Base-by-base conservation (phyloP, 169 alveolate genomes). In the Cryptosporidium tyzzeri region DNA sequence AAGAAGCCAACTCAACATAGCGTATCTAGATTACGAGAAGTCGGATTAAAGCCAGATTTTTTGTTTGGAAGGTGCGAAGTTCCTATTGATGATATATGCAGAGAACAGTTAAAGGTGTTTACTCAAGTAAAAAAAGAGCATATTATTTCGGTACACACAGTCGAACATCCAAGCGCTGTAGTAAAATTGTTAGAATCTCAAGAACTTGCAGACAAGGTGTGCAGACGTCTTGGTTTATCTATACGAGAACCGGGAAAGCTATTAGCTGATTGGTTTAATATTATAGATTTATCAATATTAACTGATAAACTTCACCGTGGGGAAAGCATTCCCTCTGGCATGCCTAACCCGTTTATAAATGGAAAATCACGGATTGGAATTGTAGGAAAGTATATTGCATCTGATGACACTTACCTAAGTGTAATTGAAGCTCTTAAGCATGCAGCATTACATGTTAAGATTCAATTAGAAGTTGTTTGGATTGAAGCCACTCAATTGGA, bases 1-100 rank as follows among this genome's bases (percentile, higher is more conserved):
- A 97, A 96, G 35, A 91, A 92, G 84, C 99, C 99, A 45, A 95
- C 98, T 23, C 98, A 98, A 84, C 98, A 98, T 93, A 96, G 98
- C 29, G 97, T 96, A 33, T 94, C 96, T 93, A 85, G 93, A 65
- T 84, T 95, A 59, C 91, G 93, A 53, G 96, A 91, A 53, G 92
- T 94, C 21, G 97, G 97, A 18, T 65, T 95, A 41, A 92, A 91
- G 39, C 96, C 97, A 9, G 97, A 94, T 71, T 94, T 96, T 91
- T 92, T 96, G 50, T 85, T 48, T 69, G 75, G 89, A 26, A 35
- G 89, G 39, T 80, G 89, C 41, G 89, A 80, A 65, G 59, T 80
- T 41, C 89, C 89, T 16, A 45, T 80, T 23, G 89, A 80, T 48
- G 68, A 80, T 62, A 23, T 65, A 18, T 80, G 89, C 18, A 58